Base-by-base conservation (phyloP, 306 rosid genomes). In the Citrullus amarus region DNA sequence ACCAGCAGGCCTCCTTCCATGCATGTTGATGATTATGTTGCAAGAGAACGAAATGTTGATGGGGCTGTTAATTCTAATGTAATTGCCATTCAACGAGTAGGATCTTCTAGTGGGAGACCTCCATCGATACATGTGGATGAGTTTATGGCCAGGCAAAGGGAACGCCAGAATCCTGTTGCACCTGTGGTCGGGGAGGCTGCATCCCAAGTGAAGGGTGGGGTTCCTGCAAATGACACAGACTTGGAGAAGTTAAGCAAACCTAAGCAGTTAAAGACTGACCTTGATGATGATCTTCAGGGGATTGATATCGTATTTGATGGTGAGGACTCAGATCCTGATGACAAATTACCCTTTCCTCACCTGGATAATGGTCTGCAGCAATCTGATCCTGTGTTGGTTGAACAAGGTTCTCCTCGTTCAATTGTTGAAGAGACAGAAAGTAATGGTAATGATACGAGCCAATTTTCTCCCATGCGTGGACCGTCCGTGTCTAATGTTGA, bases 121-220 rank as follows among this genome's bases (percentile, higher is more conserved):
- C 99, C 99, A 78, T 95, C 99, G 55, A 95, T 95, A 81, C 99
- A 95, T 53, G 99, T 95, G 78, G 99, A 95, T 85, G 97, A 95
- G 84, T 95, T 92, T 86, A 91, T 91, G 98, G 99, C 99, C 60
- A 87, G 97, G 83, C 93, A 92, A 82, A 95, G 99, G 91, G 99
- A 92, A 80, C 98, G 99, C 68, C 98, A 92, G 85, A 92, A 90
- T 86, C 88, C 97, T 63, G 82, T 85, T 70, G 89, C 86, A 60
- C 71, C 93, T 14, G 88, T 92, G 48, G 97, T 86, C 71, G 96
- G 93, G 63, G 99, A 91, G 80, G 89, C 86, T 9, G 77, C 83
- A 46, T 86, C 84, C 38, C 96, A 84, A 74, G 81, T 75, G 16
- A 95, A 90, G 89, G 89, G 82, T 83, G 80, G 86, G 71, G 83